These are phyloP conservation scores for Phytophthora pini DNA, from an alignment of 352 stramenopile genomes.

Conservation along the genomic window DNA sequence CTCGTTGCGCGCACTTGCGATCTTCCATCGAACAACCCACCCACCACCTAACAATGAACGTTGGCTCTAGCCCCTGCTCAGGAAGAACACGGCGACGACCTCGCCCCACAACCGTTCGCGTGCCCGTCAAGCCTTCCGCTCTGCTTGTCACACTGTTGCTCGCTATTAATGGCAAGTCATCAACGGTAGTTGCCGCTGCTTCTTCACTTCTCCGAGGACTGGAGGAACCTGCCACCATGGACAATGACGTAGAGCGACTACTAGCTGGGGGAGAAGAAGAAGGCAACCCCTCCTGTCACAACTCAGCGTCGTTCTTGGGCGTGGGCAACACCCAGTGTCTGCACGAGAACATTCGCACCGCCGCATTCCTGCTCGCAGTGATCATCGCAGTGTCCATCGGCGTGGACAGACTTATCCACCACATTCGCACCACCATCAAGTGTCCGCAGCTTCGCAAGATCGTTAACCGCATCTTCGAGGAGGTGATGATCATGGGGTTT, in stretches of 20 bases:
- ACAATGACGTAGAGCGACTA: conserved; percentile 11
- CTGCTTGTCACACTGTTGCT: conserved; percentile 22
- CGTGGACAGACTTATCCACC: conserved; percentile 64
- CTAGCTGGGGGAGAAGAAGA: conserved; percentile 17
- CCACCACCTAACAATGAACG: conserved; percentile 7
- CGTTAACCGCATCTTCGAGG: conserved; percentile 88
- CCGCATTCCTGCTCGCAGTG: conserved; percentile 77
- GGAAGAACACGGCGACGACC: conserved; percentile 12
- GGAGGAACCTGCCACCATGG: background rate
- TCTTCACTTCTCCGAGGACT: conserved; percentile 15
- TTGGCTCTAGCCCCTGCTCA: conserved; percentile 4
- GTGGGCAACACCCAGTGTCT: conserved; percentile 85
- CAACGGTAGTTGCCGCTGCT: conserved; percentile 4
- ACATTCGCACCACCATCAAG: conserved; percentile 56
- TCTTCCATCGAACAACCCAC: conserved; percentile 6
- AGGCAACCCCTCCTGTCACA: conserved; percentile 46
- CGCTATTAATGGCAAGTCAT: conserved; percentile 10
- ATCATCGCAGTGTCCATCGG: conserved; percentile 80
- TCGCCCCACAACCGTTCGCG: conserved; percentile 2
- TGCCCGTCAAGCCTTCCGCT: conserved; percentile 19
- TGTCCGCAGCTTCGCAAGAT: conserved; percentile 86
- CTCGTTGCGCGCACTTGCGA: conserved; percentile 4
- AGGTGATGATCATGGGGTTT: conserved; percentile 91
- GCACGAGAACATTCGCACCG: conserved; percentile 72
- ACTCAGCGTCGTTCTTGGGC: conserved; percentile 72